Evolutionary conservation across 1,284 basidiomycete species (phyloP), one percentile per base, ranked within the genome.

Genomic region (Ceratobasidium sp.): DNA sequence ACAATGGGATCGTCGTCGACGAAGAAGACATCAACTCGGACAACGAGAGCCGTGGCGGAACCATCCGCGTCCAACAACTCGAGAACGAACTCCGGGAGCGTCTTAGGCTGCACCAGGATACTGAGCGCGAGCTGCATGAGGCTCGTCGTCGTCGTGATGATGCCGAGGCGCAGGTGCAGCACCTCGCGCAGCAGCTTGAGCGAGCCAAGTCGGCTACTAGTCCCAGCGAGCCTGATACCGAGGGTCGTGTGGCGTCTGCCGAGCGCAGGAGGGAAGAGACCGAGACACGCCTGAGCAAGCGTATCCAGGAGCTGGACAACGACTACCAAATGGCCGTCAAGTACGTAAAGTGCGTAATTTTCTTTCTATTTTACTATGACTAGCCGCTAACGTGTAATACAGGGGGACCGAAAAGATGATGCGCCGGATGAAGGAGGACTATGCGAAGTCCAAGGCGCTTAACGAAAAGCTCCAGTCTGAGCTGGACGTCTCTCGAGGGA

Each of bases 351-450:
- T 94, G 81, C 85, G 91, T 85, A 30, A 43, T 71, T 23, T 54
- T 0, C 7, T 41, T 1, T 52, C 28, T 43, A 74, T 72, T 23
- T 43, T 43, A 1, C n/a, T n/a, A 49, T 70, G 46, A 50, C 52
- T 69, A 77, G 70, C 76, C 77, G 62, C 49, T 77, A 63, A 78
- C 78, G 80, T 61, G 21, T 79, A 76, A 77, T 79, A 71, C 79
- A 96, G 95, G 87, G 95, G 96, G 67, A 98, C 96, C 0, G 98
- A 99, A 82, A 98, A 98, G 84, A 97, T 99, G 91, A 93, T 98
- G 85, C 91, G 96, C 77, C 90, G 94, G 77, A 96, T 99, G 92
- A 96, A 96, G 82, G 93, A 95, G 77, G 96, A 98, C 80, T 83
- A 97, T 73, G 92, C 89, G 75, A 96, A 94, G 83, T 93, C 96